Base-by-base conservation (phyloP, 2,329 filamentous ascomycete genomes). In the Verticillium zaregamsianum region DNA sequence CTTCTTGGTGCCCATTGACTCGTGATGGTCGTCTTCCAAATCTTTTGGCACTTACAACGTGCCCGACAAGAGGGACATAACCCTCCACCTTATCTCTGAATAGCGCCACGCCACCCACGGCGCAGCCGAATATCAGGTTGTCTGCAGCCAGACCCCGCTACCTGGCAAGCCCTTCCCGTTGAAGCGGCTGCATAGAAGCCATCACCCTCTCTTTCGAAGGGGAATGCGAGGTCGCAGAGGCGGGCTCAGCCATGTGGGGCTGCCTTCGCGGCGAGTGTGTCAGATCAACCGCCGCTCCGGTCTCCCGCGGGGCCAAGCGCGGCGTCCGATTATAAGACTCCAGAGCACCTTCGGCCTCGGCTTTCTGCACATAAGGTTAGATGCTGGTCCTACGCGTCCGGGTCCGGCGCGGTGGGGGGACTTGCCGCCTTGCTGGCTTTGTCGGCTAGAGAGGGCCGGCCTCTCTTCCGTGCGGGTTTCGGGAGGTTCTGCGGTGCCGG, bases 341-440 rank as follows among this genome's bases (percentile, higher is more conserved):
- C n/a, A 49, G 45, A 49, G 17, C 45, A 12, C 20, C 45, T 20
- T 49, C 45, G 8, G 20, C 45, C 45, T 25, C 45, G 20, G n/a
- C 45, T 25, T 23, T 49, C 45, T 49, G 45, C 45, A 49, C 4
- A 20, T 7, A 23, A 23, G 5, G 23, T 49, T 49, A 49, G 45
- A 23, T 49, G 17, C n/a, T 12, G 45, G 20, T 49, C 45, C 20
- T 25, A 23, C 7, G 45, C 17, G 45, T 49, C 17, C 9, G 45
- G 45, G 17, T 23, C 45, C 20, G 45, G 45, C 20, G 45, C 45
- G 20, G n/a, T 23, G 45, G 45, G 45, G 12, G 7, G 11, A 59
- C 58, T 59, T 59, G 58, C 58, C 58, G 58, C 37, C 57, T 45
- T 54, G 25, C 14, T 55, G 17, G n/a, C 33, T 39, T 59, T 59